phyloP scores from a whole-genome alignment of 768 basidiomycete species.

The Lactifluus pinguis region DNA sequence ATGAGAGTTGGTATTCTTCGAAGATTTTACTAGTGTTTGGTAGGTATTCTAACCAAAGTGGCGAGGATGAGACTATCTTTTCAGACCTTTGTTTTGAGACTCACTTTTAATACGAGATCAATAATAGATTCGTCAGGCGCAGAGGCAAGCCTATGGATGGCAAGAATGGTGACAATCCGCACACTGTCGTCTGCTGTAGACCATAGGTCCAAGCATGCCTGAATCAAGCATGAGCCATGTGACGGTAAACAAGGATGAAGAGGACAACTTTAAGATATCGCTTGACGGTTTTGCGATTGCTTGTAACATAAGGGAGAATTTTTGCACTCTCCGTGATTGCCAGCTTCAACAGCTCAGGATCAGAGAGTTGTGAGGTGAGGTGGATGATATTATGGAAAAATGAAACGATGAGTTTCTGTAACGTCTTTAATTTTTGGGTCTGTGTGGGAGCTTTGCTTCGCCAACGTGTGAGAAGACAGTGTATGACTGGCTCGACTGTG shows the following conservation, averaged over 20 bases:
- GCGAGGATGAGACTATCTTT: neutral
- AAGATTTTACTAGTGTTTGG: conserved; percentile 71
- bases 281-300: conserved; percentile 77
- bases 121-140: conserved; percentile 71
- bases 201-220: conserved; percentile 85
- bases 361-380: conserved; percentile 66
- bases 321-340: conserved; percentile 82
- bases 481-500: neutral
- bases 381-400: conserved; percentile 85
- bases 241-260: neutral
- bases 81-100: conserved; percentile 13
- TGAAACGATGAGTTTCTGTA: conserved; percentile 82
- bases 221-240: neutral
- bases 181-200: conserved; percentile 70
- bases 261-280: conserved; percentile 69
- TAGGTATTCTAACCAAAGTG: conserved; percentile 62
- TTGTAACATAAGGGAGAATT: conserved; percentile 79
- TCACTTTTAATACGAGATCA: conserved; percentile 81
- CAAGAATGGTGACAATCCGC: conserved; percentile 79
- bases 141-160: conserved; percentile 70
- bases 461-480: conserved; percentile 1
- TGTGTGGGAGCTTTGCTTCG: conserved; percentile 77
- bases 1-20: conserved; percentile 78
- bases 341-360: conserved; percentile 53
- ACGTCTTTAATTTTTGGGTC: conserved; percentile 68